These are phyloP conservation scores for Leccinum imitatum DNA, from an alignment of 768 basidiomycete genomes.

Conservation along the genomic window DNA sequence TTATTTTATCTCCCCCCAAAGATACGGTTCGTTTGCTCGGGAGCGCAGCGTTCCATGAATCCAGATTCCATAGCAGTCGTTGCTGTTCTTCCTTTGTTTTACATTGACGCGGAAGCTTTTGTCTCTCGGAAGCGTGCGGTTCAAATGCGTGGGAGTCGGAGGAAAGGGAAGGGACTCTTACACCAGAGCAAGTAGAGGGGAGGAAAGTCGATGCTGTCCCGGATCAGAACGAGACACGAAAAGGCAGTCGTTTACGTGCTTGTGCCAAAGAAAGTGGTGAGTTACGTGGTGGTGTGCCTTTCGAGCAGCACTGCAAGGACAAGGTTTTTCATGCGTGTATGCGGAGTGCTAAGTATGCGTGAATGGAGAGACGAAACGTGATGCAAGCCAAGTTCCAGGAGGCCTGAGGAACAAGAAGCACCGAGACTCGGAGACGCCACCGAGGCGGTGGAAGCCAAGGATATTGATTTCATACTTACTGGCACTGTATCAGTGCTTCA, in stretches of 20 bases:
- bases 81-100: not conserved
- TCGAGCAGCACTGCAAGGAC: slow-evolving; percentile 31
- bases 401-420: not conserved
- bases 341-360: not conserved
- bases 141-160: slow-evolving; percentile 21
- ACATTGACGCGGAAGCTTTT: not conserved
- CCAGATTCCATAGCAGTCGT: not conserved
- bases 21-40: not conserved
- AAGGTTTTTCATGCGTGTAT: slow-evolving; percentile 22
- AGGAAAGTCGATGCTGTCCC: slow-evolving; percentile 3
- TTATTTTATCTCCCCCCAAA: not conserved
- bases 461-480: not conserved
- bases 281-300: slow-evolving; percentile 23
- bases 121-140: slow-evolving; percentile 25
- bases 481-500: not conserved
- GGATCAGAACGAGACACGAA: slow-evolving; percentile 17
- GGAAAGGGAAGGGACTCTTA: not conserved
- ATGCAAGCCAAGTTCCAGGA: not conserved
- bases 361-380: slow-evolving; percentile 4
- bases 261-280: not conserved
- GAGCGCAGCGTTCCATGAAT: not conserved
- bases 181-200: not conserved
- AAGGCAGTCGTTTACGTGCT: not conserved
- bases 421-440: not conserved
- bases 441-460: not conserved